These are phyloP conservation scores for Komagataea norvegica DNA, from an alignment of 1,139 yeast species.

Conservation along the genomic window DNA sequence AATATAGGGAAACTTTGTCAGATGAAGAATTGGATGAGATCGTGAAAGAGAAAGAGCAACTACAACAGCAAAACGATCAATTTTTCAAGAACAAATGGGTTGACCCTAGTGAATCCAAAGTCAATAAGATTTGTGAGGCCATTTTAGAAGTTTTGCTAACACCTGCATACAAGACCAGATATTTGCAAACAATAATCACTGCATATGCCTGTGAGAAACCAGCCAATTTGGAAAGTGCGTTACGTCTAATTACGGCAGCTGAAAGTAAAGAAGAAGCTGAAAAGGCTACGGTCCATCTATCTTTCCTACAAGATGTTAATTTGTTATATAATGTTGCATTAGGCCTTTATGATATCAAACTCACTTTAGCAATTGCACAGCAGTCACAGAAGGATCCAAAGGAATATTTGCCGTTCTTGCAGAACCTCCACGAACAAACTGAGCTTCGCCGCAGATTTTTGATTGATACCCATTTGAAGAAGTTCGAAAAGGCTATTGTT, in stretches of 20 bases:
- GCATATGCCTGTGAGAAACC: conserved; percentile 93
- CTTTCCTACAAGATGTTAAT: conserved; percentile 89
- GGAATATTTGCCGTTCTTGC: conserved; percentile 90
- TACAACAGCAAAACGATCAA: conserved; percentile 25
- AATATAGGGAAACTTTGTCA: conserved; percentile 67
- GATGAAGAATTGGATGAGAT: conserved; percentile 31
- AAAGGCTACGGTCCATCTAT: conserved; percentile 73
- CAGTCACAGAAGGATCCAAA: conserved; percentile 97
- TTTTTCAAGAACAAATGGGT: conserved; percentile 34
- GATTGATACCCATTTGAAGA: conserved; percentile 75
- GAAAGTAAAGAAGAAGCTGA: conserved; percentile 45
- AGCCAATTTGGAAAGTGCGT: conserved; percentile 74
- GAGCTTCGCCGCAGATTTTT: conserved; percentile 65
- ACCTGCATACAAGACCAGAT: conserved; percentile 50
- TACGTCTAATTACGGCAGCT: conserved; percentile 51
- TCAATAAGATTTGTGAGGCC: conserved; percentile 73
- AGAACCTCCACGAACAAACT: conserved; percentile 64
- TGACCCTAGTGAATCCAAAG: conserved; percentile 49
- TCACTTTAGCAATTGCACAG: conserved; percentile 84
- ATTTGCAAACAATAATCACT: conserved; percentile 77
- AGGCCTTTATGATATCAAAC: conserved; percentile 75
- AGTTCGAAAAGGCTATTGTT: conserved; percentile 60
- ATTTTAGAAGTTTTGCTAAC: conserved; percentile 51
- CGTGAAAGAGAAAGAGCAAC: conserved; percentile 28
- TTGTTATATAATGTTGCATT: conserved; percentile 73